Percentiles rank a stretch among this genome's conserved stretches.
Evolutionary conservation across 495 filamentous ascomycete species (phyloP).

Genomic region (Talaromyces trachyspermus): DNA sequence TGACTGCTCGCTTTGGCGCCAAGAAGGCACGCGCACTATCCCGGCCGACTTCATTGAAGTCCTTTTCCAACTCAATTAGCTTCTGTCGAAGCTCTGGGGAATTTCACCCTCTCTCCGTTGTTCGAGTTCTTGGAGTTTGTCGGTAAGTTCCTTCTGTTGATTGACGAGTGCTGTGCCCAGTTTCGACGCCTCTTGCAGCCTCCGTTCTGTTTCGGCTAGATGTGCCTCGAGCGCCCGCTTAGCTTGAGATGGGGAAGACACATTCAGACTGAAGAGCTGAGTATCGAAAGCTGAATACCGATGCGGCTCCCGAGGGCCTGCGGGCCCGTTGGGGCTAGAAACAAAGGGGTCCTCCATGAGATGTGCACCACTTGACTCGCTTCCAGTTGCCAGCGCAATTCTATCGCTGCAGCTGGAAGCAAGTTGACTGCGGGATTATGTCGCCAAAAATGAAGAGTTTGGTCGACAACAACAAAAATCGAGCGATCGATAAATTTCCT

Average conservation of each 20-base stretch:
- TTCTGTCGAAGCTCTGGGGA: conserved; percentile 73
- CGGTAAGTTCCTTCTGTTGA: conserved; percentile 73
- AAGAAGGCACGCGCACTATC: conserved; percentile 86
- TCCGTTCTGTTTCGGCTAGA: conserved; percentile 79
- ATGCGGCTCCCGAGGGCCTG: conserved; percentile 46
- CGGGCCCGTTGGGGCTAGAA: conserved; percentile 26
- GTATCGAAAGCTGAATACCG: conserved; percentile 74
- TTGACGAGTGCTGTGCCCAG: conserved; percentile 78
- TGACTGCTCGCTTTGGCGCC: conserved; percentile 66
- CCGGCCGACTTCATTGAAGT: conserved; percentile 89
- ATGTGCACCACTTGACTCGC: conserved; percentile 10
- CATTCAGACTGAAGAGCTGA: conserved; percentile 69
- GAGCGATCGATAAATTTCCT: background rate
- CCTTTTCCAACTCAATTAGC: conserved; percentile 79
- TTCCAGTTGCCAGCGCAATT: conserved; percentile 10
- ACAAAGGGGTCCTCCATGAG: conserved; percentile 51
- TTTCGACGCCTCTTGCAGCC: conserved; percentile 84
- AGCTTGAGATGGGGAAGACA: conserved; percentile 73
- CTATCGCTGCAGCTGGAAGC: conserved; percentile 3
- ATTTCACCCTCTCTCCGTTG: conserved; percentile 74
- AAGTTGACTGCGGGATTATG: background rate
- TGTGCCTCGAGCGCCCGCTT: conserved; percentile 87
- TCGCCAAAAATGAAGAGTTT: background rate
- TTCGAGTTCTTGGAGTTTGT: conserved; percentile 77
- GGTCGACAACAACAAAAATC: background rate